A percentile compares a stretch with the other conserved stretches of the same genome.
These are phyloP conservation scores for Hyaloscypha hepaticicola DNA, from an alignment of 495 filamentous ascomycete species.

Conservation along the genomic window DNA sequence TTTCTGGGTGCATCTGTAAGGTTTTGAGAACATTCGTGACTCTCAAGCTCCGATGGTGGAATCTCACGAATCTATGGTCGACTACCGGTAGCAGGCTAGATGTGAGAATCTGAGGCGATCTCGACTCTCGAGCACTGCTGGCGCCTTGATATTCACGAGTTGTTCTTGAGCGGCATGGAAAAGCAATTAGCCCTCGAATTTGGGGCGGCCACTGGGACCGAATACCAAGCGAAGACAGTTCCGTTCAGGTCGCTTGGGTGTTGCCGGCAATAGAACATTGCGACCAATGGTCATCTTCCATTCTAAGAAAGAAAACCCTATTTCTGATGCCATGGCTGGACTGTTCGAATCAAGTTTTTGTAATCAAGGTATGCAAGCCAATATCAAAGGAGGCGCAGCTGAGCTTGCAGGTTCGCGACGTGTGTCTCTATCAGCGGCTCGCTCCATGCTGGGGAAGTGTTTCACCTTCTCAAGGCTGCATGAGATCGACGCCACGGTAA, in stretches of 20 bases:
- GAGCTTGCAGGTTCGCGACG: neutral
- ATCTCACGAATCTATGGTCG: too few relatives aligned
- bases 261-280: neutral
- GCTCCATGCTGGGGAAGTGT: neutral
- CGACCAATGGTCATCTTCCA: neutral
- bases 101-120: too few relatives aligned
- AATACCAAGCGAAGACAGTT: neutral
- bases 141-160: too few relatives aligned
- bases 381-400: neutral
- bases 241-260: neutral
- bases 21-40: too few relatives aligned
- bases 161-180: too few relatives aligned
- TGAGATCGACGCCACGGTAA: neutral
- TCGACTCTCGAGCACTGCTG: too few relatives aligned
- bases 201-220: neutral
- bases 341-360: neutral
- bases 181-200: neutral
- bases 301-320: neutral
- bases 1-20: too few relatives aligned
- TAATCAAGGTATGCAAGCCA: neutral
- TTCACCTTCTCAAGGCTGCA: neutral
- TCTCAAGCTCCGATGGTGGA: too few relatives aligned
- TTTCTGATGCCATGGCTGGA: neutral
- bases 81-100: too few relatives aligned
- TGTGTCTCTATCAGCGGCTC: neutral